Conservation (phyloP, 164 flowering plant species). For the grape (Vitis vinifera) region ASM3070453v1 NC_081817.1:1589001-1589500, state of each 20-base stretch:
- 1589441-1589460: constrained; percentile 37
- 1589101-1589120: background rate
- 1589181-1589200: constrained; percentile 94
- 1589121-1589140: constrained; percentile 52
- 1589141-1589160: constrained; percentile 94
- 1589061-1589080: constrained; percentile 39
- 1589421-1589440: constrained; percentile 16
- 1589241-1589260: constrained; percentile 91
- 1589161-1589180: constrained; percentile 93
- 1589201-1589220: constrained; percentile 99
- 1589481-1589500: constrained; percentile 33
- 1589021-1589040: constrained; percentile 82
- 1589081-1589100: background rate
- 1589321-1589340: constrained; percentile 90
- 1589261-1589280: constrained; percentile 89
- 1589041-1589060: constrained; percentile 85
- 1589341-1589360: constrained; percentile 79
- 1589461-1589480: constrained; percentile 32
- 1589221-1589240: constrained; percentile 94
- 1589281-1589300: constrained; percentile 87
- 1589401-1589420: constrained; percentile 64
- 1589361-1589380: constrained; percentile 70
- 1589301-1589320: constrained; percentile 81
- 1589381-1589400: constrained; percentile 55
- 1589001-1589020: constrained; percentile 80